Percentiles rank a stretch among this genome's conserved stretches.
Conservation (phyloP, 176 grass and related monocot genomes). For the Luzula sylvatica region DNA sequence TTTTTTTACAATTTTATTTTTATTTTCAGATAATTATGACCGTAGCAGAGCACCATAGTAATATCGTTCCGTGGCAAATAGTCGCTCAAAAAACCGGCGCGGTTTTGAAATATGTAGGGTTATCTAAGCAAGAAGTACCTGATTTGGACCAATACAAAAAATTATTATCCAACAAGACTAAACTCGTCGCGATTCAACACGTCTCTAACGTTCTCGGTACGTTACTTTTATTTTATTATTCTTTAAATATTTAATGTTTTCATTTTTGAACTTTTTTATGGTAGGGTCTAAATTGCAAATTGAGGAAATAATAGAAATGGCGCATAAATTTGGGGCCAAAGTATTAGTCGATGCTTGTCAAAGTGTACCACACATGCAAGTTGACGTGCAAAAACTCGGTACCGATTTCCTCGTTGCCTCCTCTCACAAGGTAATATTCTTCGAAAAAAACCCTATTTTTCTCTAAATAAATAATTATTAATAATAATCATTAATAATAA, state of each 20-base stretch:
- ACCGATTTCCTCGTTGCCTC: constrained; percentile 94
- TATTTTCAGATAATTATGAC: constrained; percentile 67
- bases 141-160: constrained; percentile 76
- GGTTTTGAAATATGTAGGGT: constrained; percentile 70
- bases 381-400: constrained; percentile 89
- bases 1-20: neutral
- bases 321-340: constrained; percentile 73
- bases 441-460: neutral
- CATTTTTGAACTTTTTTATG: constrained; percentile 1
- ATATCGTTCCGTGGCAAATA: constrained; percentile 90
- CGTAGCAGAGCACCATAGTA: constrained; percentile 81
- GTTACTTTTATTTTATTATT: neutral
- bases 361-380: constrained; percentile 87
- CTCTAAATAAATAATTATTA: constrained; percentile 9
- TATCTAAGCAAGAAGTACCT: constrained; percentile 78
- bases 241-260: neutral
- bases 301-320: constrained; percentile 63
- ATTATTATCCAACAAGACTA: constrained; percentile 72
- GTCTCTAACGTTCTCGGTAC: constrained; percentile 78
- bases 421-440: constrained; percentile 70
- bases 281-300: constrained; percentile 78
- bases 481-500: neutral
- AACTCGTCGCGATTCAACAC: constrained; percentile 86
- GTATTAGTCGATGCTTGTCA: constrained; percentile 96
- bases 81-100: constrained; percentile 69